These are phyloP conservation scores for Syzygium oleosum DNA, from an alignment of 345 rosid species.

Conservation along the genomic window DNA sequence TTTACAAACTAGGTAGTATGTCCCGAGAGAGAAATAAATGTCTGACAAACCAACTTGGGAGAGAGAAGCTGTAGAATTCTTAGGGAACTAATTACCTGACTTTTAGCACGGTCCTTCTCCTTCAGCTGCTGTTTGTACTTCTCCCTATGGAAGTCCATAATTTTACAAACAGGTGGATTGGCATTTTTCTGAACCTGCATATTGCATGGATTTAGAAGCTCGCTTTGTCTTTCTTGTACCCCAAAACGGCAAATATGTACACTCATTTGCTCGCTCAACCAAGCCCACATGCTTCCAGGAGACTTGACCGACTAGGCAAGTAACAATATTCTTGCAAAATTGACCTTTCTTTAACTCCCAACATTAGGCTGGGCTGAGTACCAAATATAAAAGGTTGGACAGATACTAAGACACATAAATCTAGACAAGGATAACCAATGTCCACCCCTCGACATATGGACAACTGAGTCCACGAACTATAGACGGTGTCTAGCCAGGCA, in stretches of 20 bases:
- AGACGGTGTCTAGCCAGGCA: background rate
- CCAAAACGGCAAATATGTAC: background rate
- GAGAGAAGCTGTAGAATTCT: background rate
- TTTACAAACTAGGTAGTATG: background rate
- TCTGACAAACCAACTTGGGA: background rate
- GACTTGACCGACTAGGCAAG: background rate
- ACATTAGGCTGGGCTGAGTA: background rate
- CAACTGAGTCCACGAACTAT: background rate
- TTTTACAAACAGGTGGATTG: slow-evolving; percentile 58
- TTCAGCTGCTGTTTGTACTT: slow-evolving; percentile 15
- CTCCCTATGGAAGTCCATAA: slow-evolving; percentile 44
- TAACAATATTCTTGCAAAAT: background rate
- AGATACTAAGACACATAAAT: background rate
- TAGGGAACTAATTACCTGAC: slow-evolving; percentile 25
- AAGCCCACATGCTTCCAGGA: background rate
- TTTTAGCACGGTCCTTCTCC: slow-evolving; percentile 50
- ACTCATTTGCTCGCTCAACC: background rate
- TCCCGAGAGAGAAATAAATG: background rate
- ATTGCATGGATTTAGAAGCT: background rate
- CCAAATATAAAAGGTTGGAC: background rate
- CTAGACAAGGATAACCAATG: background rate
- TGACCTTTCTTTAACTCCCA: background rate
- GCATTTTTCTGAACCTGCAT: slow-evolving; percentile 38
- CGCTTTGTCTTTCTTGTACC: background rate
- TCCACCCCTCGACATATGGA: background rate